Base-by-base conservation (phyloP, 768 basidiomycete species). In the Gelatoporia subvermispora region DNA sequence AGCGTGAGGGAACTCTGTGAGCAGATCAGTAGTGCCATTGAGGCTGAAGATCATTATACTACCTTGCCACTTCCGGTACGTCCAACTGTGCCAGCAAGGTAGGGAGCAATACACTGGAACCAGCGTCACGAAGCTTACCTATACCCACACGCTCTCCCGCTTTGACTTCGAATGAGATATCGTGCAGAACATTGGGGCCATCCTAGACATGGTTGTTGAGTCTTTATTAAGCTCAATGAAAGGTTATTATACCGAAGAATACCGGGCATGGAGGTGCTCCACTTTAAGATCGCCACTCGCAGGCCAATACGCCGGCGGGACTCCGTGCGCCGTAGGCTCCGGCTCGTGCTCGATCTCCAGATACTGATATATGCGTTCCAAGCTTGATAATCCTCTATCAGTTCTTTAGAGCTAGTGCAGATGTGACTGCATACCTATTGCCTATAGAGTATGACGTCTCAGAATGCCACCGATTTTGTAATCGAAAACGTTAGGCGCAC, bases 251-350 rank as follows among this genome's bases (percentile, higher is more conserved):
- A 69, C 70, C 3, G 46, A 31, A 20, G 72, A 73, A 52, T 78
- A 79, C 37, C 68, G 63, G 0, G 82, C 81, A 13, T 70, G 74
- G 4, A 83, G 63, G 25, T 74, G 69, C 51, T 82, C 74, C 1
- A 80, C 74, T 3, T 63, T 57, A n/a, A 83, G 65, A 11, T 70
- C 65, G 1, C 82, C 82, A 25, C 75, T 76, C 1, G 81, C 69
- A 3, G 82, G 82, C 82, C 82, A 84, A 48, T 80, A 76, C 0
- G 82, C 81, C 4, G 82, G 80, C 3, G 82, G 82, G 16, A 71
- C 59, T 2, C 74, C 73, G 5, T 65, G 51, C 24, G 62, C 51
- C 0, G 67, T 68, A 0, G 72, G 53, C 45, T 68, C 65, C 0
- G 72, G 70, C 58, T 84, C 82, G 49, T 78, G 77, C 43, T 80